A percentile compares a stretch with the other conserved stretches of the same genome.
Evolutionary conservation across 257 asterid species (phyloP).

Genomic region (Plantago elongata): DNA sequence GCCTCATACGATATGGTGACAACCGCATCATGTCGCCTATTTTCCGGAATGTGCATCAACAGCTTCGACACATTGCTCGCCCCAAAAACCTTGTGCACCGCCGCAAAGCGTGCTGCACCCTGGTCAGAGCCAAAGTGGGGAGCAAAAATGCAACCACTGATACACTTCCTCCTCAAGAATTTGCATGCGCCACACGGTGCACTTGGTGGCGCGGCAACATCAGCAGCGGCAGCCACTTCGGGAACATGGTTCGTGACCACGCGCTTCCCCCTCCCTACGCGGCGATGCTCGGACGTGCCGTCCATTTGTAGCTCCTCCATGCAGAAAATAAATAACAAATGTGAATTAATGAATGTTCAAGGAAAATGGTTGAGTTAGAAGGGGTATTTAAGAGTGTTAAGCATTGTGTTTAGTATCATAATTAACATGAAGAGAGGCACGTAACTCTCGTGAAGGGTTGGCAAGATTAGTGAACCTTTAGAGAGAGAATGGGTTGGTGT

Average conservation of each 20-base stretch:
- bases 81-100: slow-evolving; percentile 89
- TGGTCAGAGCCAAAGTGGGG: slow-evolving; percentile 81
- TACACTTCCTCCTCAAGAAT: slow-evolving; percentile 86
- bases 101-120: slow-evolving; percentile 85
- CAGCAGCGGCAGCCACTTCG: not conserved
- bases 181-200: slow-evolving; percentile 93
- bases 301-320: slow-evolving; percentile 46
- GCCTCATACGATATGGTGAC: slow-evolving; percentile 83
- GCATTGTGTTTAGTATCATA: slow-evolving; percentile 36
- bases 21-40: slow-evolving; percentile 68
- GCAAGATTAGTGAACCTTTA: slow-evolving; percentile 39
- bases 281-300: slow-evolving; percentile 30
- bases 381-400: slow-evolving; percentile 19
- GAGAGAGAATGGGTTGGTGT: slow-evolving; percentile 35
- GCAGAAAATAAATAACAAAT: slow-evolving; percentile 13
- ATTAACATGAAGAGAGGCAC: slow-evolving; percentile 35
- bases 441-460: slow-evolving; percentile 76
- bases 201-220: slow-evolving; percentile 14
- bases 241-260: slow-evolving; percentile 4
- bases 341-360: not conserved
- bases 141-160: slow-evolving; percentile 73
- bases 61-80: slow-evolving; percentile 90
- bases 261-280: slow-evolving; percentile 32
- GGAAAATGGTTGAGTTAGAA: slow-evolving; percentile 5
- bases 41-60: slow-evolving; percentile 54